Evolutionary conservation across 2,329 filamentous ascomycete genomes (phyloP).

Genomic region (Lasiodiplodia sp.): DNA sequence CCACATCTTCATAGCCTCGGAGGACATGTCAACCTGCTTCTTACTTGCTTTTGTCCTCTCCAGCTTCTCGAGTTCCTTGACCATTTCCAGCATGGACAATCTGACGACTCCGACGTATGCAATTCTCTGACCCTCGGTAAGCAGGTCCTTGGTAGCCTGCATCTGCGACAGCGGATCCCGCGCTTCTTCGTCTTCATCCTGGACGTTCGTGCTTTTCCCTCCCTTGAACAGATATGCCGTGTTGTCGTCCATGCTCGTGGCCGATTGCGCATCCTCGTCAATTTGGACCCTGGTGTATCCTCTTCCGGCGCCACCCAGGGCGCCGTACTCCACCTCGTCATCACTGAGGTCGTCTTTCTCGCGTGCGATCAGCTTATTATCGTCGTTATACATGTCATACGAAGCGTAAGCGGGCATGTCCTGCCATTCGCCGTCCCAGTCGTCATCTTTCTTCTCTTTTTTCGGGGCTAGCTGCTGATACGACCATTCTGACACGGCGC

Average conservation of each 20-base stretch:
- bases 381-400: conserved; percentile 95
- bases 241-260: conserved; percentile 96
- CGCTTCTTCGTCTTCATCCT: conserved; percentile 77
- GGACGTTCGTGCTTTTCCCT: conserved; percentile 60
- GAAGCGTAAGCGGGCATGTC: conserved; percentile 91
- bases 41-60: conserved; percentile 70
- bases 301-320: conserved; percentile 87
- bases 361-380: conserved; percentile 83
- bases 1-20: conserved; percentile 92
- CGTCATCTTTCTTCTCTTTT: conserved; percentile 58
- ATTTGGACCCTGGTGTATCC: conserved; percentile 95
- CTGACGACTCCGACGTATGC: conserved; percentile 93
- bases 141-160: conserved; percentile 91
- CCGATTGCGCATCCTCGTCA: conserved; percentile 92
- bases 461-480: conserved; percentile 75
- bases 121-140: conserved; percentile 94
- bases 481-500: conserved; percentile 78
- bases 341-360: conserved; percentile 72
- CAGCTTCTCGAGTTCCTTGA: conserved; percentile 69
- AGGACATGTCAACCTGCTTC: conserved; percentile 72
- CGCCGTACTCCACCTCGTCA: conserved; percentile 75
- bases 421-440: conserved; percentile 84
- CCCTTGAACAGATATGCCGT: conserved; percentile 88
- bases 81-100: conserved; percentile 80
- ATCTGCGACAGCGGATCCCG: conserved; percentile 87